A percentile compares a stretch with the other conserved stretches of the same genome.
These are phyloP conservation scores for Verticillium klebahnii DNA, from an alignment of 2,329 filamentous ascomycete genomes.

Conservation along the genomic window DNA sequence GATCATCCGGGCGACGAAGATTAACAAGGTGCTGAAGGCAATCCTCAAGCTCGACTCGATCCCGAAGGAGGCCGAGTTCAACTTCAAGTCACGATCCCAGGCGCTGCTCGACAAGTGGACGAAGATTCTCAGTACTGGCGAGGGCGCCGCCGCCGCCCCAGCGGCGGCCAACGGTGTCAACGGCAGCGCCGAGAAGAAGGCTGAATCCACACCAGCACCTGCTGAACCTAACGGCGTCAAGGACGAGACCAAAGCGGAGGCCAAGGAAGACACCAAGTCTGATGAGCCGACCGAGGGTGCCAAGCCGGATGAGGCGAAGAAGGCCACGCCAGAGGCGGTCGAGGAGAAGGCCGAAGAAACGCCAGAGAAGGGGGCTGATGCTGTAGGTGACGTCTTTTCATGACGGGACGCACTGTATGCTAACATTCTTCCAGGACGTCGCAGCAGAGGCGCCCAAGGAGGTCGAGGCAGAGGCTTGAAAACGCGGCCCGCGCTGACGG, in stretches of 20 bases:
- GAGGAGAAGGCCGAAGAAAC: slow-evolving; percentile 19
- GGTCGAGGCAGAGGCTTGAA: slow-evolving; percentile 31
- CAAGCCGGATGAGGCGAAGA: slow-evolving; percentile 28
- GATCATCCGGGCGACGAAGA: slow-evolving; percentile 89
- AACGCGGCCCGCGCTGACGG: background rate
- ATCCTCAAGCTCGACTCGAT: slow-evolving; percentile 85
- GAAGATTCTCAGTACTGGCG: slow-evolving; percentile 65
- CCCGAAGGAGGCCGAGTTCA: slow-evolving; percentile 81
- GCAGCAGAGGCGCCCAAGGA: slow-evolving; percentile 24
- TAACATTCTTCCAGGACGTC: background rate
- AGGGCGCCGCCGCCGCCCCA: slow-evolving; percentile 29
- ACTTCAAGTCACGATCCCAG: slow-evolving; percentile 82
- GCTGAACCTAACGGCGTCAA: slow-evolving; percentile 34
- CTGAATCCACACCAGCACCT: slow-evolving; percentile 13
- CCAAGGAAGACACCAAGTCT: slow-evolving; percentile 23
- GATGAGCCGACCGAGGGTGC: slow-evolving; percentile 32
- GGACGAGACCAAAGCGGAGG: slow-evolving; percentile 24
- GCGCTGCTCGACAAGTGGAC: slow-evolving; percentile 85
- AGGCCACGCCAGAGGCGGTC: slow-evolving; percentile 20
- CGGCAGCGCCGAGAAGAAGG: slow-evolving; percentile 39
- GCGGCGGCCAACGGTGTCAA: slow-evolving; percentile 44
- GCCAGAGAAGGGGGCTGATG: slow-evolving; percentile 23
- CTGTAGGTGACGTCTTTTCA: slow-evolving; percentile 21
- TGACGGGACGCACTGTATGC: background rate
- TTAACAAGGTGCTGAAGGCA: slow-evolving; percentile 96